A percentile compares a stretch with the other conserved stretches of the same genome.
These are phyloP conservation scores for Scortechinia acanthostroma DNA, from an alignment of 2,329 filamentous ascomycete species.

Conservation along the genomic window DNA sequence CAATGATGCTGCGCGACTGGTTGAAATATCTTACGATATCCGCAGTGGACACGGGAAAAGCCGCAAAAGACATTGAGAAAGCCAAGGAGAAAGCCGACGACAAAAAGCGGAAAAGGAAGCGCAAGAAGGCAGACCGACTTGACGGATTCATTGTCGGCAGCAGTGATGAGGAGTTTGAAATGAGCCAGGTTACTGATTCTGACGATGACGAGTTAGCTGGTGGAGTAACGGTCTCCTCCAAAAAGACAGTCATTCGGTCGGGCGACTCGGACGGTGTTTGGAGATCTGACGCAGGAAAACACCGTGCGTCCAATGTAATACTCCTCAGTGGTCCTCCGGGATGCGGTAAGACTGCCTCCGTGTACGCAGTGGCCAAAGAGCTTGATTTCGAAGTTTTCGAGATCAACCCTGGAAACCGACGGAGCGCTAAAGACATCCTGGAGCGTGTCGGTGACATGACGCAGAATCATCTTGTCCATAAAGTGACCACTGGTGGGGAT, in stretches of 20 bases:
- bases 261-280: conserved; percentile 13
- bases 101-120: conserved; percentile 20
- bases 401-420: conserved; percentile 75
- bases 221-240: conserved; percentile 20
- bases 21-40: conserved; percentile 42
- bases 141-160: conserved; percentile 46
- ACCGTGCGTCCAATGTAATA: conserved; percentile 66
- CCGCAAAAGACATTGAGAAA: conserved; percentile 13
- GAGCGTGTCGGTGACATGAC: conserved; percentile 97
- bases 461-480: conserved; percentile 80
- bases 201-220: conserved; percentile 28
- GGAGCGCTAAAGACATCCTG: conserved; percentile 81
- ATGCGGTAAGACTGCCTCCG: conserved; percentile 85
- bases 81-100: conserved; percentile 28
- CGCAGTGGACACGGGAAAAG: conserved; percentile 35
- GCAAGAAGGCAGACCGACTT: conserved; percentile 25
- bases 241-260: conserved; percentile 28
- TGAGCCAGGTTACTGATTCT: conserved; percentile 35
- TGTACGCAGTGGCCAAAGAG: conserved; percentile 87
- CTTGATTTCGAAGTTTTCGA: conserved; percentile 91
- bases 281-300: conserved; percentile 30
- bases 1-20: conserved; percentile 45
- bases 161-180: conserved; percentile 39
- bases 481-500: conserved; percentile 19
- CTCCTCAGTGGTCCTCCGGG: conserved; percentile 83